Conservation (phyloP, 2,329 filamentous ascomycete genomes). For the Oidium heveae region DNA sequence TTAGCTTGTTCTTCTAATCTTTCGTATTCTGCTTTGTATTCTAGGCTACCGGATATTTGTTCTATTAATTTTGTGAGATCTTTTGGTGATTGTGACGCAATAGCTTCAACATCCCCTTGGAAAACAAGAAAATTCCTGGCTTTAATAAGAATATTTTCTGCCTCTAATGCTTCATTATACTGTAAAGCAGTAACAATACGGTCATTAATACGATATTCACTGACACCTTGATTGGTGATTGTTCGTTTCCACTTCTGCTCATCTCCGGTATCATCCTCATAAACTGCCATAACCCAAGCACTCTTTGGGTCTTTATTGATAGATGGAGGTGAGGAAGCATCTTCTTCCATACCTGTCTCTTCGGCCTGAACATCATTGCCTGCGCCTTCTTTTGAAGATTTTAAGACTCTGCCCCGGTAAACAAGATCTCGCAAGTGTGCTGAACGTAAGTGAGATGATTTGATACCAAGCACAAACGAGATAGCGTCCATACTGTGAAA, state of each 20-base stretch:
- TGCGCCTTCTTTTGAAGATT: conserved; percentile 40
- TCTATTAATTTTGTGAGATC: conserved; percentile 86
- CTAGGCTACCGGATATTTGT: conserved; percentile 88
- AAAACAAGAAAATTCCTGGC: conserved; percentile 96
- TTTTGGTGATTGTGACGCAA: conserved; percentile 81
- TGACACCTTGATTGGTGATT: conserved; percentile 69
- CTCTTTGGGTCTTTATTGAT: conserved; percentile 52
- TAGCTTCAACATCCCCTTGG: conserved; percentile 91
- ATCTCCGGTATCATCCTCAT: conserved; percentile 87
- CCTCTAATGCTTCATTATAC: conserved; percentile 80
- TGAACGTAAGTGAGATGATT: conserved; percentile 91
- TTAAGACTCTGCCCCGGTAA: conserved; percentile 81
- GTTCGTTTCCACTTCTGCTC: conserved; percentile 89
- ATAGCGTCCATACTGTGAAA: conserved; percentile 78
- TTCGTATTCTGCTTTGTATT: conserved; percentile 88
- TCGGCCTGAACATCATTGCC: background rate
- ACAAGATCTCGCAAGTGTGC: conserved; percentile 83
- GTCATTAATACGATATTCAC: conserved; percentile 95
- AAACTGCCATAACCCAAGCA: conserved; percentile 98
- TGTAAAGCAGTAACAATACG: conserved; percentile 65
- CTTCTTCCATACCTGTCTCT: conserved; percentile 27
- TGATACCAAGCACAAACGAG: conserved; percentile 94
- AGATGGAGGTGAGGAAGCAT: conserved; percentile 22
- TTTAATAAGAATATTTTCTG: conserved; percentile 93
- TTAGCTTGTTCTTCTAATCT: conserved; percentile 66